These are phyloP conservation scores for Fusarium sp. DNA, from an alignment of 2,329 filamentous ascomycete species.

Conservation along the genomic window DNA sequence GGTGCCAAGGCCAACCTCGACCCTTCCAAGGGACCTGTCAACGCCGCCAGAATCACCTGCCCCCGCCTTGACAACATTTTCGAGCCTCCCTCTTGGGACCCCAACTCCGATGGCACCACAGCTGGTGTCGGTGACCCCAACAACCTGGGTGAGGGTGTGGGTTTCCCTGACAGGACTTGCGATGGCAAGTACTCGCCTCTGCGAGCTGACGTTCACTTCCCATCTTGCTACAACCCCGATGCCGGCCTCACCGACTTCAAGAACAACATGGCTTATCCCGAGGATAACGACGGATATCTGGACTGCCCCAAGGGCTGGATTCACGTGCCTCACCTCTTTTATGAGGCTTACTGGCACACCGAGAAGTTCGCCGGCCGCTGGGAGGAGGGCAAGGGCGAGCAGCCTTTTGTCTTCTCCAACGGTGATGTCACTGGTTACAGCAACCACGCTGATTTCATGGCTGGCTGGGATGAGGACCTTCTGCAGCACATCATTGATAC, in stretches of 20 bases:
- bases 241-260: slow-evolving; percentile 70
- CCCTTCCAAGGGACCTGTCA: slow-evolving; percentile 62
- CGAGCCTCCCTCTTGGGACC: slow-evolving; percentile 64
- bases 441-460: slow-evolving; percentile 78
- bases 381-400: slow-evolving; percentile 64
- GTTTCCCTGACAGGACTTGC: slow-evolving; percentile 79
- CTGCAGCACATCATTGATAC: slow-evolving; percentile 76
- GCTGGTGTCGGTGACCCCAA: slow-evolving; percentile 67
- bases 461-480: slow-evolving; percentile 75
- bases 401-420: slow-evolving; percentile 77
- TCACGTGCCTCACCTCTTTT: slow-evolving; percentile 69
- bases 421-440: slow-evolving; percentile 79
- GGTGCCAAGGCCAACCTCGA: slow-evolving; percentile 65
- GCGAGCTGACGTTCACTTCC: slow-evolving; percentile 77
- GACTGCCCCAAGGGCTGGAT: slow-evolving; percentile 68
- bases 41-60: slow-evolving; percentile 71
- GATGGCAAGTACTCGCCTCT: slow-evolving; percentile 71
- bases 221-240: slow-evolving; percentile 78
- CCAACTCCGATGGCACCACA: slow-evolving; percentile 64
- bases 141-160: slow-evolving; percentile 68
- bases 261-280: slow-evolving; percentile 76
- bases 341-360: slow-evolving; percentile 72
- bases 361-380: slow-evolving; percentile 64
- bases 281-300: slow-evolving; percentile 58
- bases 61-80: slow-evolving; percentile 63